Conservation (phyloP, 345 rosid genomes). For the Corchorus olitorius region DNA sequence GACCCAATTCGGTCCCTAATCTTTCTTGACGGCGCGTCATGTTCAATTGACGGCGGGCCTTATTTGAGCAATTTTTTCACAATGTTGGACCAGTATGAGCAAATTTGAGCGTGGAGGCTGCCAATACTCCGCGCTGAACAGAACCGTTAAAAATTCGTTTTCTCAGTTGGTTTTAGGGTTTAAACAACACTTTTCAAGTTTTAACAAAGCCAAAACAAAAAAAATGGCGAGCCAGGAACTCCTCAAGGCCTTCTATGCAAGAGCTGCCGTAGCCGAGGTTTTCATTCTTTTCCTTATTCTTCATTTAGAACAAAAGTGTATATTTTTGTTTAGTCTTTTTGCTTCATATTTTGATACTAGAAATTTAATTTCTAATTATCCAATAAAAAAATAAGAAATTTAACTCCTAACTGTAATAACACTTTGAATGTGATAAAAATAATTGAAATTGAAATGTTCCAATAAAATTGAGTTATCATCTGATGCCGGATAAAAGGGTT, state of each 20-base stretch:
- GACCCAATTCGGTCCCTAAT: too few species aligned
- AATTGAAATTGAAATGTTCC: background rate
- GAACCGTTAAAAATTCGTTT: background rate
- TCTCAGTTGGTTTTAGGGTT: background rate
- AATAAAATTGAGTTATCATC: background rate
- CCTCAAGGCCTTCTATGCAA: conserved; percentile 16
- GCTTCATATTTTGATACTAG: background rate
- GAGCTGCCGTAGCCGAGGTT: conserved; percentile 20
- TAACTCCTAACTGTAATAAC: too few species aligned
- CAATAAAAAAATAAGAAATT: too few species aligned
- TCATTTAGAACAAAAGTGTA: background rate
- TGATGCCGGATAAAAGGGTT: background rate
- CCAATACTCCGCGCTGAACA: background rate
- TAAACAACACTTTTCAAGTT: background rate
- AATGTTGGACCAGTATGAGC: too few species aligned
- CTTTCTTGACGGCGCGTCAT: too few species aligned
- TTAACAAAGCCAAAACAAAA: background rate
- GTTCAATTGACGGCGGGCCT: too few species aligned
- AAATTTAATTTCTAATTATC: too few species aligned
- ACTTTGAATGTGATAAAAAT: background rate
- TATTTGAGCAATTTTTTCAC: too few species aligned
- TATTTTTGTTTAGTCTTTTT: background rate
- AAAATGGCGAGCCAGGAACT: conserved; percentile 8
- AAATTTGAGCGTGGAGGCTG: background rate
- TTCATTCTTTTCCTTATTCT: background rate